These are phyloP conservation scores for Thermochaetoides thermophila DNA, from an alignment of 495 filamentous ascomycete genomes.

Conservation along the genomic window DNA sequence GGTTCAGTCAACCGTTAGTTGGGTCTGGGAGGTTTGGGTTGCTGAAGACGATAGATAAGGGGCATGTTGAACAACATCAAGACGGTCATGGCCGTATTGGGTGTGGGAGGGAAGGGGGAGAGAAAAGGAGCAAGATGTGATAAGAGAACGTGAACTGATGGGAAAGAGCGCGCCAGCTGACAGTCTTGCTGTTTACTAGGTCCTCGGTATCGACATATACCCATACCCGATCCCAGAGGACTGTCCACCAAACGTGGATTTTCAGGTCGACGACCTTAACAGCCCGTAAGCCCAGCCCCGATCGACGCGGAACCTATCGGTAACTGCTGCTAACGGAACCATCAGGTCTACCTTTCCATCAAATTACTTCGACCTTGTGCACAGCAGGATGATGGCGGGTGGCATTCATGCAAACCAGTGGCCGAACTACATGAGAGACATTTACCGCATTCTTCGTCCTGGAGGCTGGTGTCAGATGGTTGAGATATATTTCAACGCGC, in stretches of 20 bases:
- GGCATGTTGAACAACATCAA: no score
- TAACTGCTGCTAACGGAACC: no score
- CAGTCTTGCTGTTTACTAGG: no score
- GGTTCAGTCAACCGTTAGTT: no score
- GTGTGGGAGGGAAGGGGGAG: no score
- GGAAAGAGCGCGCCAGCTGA: no score
- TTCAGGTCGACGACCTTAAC: constrained; percentile 73
- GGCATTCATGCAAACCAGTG: constrained; percentile 69
- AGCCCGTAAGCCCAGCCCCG: constrained; percentile 41
- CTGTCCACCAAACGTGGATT: constrained; percentile 51
- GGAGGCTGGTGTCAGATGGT: constrained; percentile 86
- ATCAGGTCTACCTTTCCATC: constrained; percentile 55
- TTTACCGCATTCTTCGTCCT: constrained; percentile 38
- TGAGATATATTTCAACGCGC: constrained; percentile 75
- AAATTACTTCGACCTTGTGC: constrained; percentile 78
- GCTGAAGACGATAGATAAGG: no score
- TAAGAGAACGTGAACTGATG: no score
- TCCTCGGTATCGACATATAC: constrained; percentile 67
- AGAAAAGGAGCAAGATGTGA: no score
- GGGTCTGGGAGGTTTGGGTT: no score
- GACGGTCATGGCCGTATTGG: no score
- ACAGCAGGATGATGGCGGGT: constrained; percentile 64
- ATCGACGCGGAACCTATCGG: no score
- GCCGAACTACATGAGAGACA: constrained; percentile 65
- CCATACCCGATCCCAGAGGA: constrained; percentile 60